Percentiles rank a stretch among this genome's conserved stretches.
Conservation (phyloP, 108 stramenopile genomes). For the Nitzschia putrida region DNA sequence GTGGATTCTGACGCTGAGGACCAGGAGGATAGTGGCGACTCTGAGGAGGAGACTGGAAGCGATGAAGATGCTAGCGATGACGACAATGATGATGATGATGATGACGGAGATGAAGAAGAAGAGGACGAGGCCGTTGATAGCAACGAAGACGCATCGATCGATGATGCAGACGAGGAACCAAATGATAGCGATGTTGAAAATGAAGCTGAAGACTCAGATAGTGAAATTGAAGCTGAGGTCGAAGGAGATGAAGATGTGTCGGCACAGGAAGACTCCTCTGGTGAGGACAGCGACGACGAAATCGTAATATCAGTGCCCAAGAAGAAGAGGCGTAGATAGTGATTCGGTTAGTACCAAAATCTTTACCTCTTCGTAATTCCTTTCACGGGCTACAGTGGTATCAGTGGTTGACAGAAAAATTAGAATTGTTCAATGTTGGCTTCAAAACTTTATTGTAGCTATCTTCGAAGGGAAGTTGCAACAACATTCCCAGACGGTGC, state of each 20-base stretch:
- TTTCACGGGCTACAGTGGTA: background rate
- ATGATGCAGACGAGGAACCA: conserved; percentile 2
- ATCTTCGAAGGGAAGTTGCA: too few relatives aligned
- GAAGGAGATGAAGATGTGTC: background rate
- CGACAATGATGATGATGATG: conserved; percentile 24
- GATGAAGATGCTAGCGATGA: conserved; percentile 17
- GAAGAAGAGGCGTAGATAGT: conserved; percentile 11
- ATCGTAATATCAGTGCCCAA: conserved; percentile 5
- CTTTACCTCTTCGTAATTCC: background rate
- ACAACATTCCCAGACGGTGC: background rate
- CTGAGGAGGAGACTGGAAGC: conserved; percentile 39
- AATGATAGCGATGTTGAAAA: background rate
- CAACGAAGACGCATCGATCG: conserved; percentile 20
- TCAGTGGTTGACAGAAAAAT: background rate
- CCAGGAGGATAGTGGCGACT: conserved; percentile 22
- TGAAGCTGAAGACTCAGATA: background rate
- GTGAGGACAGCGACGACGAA: conserved; percentile 9
- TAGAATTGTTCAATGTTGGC: too few relatives aligned
- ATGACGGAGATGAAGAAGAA: conserved; percentile 34
- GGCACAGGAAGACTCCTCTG: background rate
- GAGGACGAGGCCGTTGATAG: conserved; percentile 19
- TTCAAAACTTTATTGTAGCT: too few relatives aligned
- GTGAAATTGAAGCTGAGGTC: background rate
- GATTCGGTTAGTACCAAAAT: background rate
- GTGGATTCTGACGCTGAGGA: conserved; percentile 64